phyloP scores from a whole-genome alignment of 2,329 filamentous ascomycete species.

The Exophiala sideris region DNA sequence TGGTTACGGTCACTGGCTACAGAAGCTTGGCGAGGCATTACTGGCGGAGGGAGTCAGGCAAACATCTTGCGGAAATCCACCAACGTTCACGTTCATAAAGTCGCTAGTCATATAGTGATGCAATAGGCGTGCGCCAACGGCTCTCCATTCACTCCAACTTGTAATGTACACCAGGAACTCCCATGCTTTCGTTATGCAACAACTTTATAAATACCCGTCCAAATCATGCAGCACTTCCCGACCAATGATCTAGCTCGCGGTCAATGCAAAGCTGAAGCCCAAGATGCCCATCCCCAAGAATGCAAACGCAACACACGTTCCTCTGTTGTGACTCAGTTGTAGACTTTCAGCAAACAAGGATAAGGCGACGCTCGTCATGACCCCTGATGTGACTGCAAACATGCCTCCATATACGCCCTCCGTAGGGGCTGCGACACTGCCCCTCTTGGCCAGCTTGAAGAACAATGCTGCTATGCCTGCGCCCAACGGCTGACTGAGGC shows the following conservation, averaged over 20 bases:
- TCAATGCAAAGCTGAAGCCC: conserved; percentile 79
- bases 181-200: no score
- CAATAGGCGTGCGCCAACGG: no score
- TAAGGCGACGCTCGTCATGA: conserved; percentile 91
- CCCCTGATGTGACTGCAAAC: conserved; percentile 85
- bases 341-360: conserved; percentile 85
- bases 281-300: conserved; percentile 83
- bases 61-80: no score
- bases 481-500: conserved; percentile 80
- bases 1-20: no score
- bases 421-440: conserved; percentile 41
- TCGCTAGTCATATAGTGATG: no score
- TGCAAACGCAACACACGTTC: conserved; percentile 73
- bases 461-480: conserved; percentile 80
- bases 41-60: no score
- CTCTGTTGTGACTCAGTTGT: conserved; percentile 74
- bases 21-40: no score
- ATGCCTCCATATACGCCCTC: conserved; percentile 59
- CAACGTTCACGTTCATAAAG: no score
- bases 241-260: conserved; percentile 44
- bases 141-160: no score
- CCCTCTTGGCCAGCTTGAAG: conserved; percentile 68
- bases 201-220: no score
- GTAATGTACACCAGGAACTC: no score
- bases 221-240: no score